A percentile compares a stretch with the other conserved stretches of the same genome.
phyloP scores from a whole-genome alignment of 495 filamentous ascomycete species.

The Penicillium flavigenum region DNA sequence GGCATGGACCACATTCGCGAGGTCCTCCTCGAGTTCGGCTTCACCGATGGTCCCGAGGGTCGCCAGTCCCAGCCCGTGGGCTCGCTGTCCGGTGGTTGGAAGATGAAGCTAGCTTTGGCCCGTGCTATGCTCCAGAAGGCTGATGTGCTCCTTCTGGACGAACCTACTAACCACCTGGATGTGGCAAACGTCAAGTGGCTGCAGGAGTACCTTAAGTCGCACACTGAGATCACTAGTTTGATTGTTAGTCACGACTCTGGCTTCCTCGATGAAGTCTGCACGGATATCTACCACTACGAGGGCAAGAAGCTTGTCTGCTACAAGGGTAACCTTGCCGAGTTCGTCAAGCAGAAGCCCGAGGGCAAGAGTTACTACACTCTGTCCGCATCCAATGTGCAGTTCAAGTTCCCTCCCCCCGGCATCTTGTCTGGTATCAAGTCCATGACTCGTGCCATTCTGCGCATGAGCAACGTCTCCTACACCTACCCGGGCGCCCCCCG shows the following conservation, averaged over 20 bases:
- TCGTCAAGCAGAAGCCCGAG: constrained; percentile 92
- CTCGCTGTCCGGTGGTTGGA: constrained; percentile 98
- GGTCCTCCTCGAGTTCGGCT: constrained; percentile 88
- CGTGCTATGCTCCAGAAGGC: constrained; percentile 95
- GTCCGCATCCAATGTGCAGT: constrained; percentile 82
- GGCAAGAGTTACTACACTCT: constrained; percentile 98
- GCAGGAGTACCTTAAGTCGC: constrained; percentile 88
- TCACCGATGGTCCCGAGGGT: constrained; percentile 85
- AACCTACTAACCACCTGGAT: constrained; percentile 98
- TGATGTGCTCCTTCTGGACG: constrained; percentile 93
- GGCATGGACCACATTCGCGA: constrained; percentile 74
- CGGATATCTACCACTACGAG: constrained; percentile 99
- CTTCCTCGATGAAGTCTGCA: constrained; percentile 95
- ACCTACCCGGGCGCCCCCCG: constrained; percentile 84
- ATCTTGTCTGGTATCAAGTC: constrained; percentile 96
- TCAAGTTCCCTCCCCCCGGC: constrained; percentile 96
- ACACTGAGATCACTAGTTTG: constrained; percentile 95
- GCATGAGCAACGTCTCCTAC: constrained; percentile 88
- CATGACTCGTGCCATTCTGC: constrained; percentile 84
- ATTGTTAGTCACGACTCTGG: constrained; percentile 98
- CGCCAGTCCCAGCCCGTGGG: constrained; percentile 84
- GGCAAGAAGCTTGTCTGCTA: constrained; percentile 94
- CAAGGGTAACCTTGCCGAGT: constrained; percentile 89
- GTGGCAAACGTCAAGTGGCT: constrained; percentile 96
- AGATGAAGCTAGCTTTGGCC: constrained; percentile 98